phyloP scores from a whole-genome alignment of 1,284 basidiomycete genomes.

The Hortiboletus rubellus region DNA sequence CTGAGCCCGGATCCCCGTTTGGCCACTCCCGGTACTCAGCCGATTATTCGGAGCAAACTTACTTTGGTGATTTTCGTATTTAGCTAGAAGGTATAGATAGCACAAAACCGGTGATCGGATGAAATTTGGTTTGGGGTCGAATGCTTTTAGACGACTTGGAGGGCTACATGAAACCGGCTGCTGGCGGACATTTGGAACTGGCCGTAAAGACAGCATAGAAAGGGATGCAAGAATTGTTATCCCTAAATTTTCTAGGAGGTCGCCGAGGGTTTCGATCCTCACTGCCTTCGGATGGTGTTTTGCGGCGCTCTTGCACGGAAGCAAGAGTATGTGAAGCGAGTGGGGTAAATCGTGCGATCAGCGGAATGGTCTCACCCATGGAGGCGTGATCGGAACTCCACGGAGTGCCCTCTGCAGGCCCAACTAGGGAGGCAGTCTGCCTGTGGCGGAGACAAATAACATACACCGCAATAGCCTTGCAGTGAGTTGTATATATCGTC shows the following conservation, averaged over 20 bases:
- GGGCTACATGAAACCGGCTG: constrained; percentile 12
- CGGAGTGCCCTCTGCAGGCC: constrained; percentile 16
- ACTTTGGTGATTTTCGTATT: constrained; percentile 2
- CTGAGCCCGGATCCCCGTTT: neutral
- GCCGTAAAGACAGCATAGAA: constrained; percentile 8
- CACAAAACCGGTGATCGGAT: constrained; percentile 11
- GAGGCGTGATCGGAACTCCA: constrained; percentile 26
- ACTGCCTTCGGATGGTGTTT: constrained; percentile 22
- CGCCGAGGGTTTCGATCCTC: constrained; percentile 23
- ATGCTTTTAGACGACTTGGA: constrained; percentile 8
- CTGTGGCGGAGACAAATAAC: constrained; percentile 2
- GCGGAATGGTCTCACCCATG: constrained; percentile 5
- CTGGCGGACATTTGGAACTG: neutral
- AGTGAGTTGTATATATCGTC: neutral
- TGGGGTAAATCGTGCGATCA: constrained; percentile 17
- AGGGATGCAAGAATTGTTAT: constrained; percentile 4
- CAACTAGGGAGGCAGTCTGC: constrained; percentile 1
- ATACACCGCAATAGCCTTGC: constrained; percentile 1
- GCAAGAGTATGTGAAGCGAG: constrained; percentile 20
- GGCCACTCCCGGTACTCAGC: neutral
- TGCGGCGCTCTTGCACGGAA: constrained; percentile 19
- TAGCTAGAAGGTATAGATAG: neutral
- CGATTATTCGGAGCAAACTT: constrained; percentile 2
- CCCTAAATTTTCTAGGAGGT: constrained; percentile 5
- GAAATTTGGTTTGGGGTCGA: constrained; percentile 5